Conservation (phyloP, 306 rosid genomes). For the Erythrophleum fordii region DNA sequence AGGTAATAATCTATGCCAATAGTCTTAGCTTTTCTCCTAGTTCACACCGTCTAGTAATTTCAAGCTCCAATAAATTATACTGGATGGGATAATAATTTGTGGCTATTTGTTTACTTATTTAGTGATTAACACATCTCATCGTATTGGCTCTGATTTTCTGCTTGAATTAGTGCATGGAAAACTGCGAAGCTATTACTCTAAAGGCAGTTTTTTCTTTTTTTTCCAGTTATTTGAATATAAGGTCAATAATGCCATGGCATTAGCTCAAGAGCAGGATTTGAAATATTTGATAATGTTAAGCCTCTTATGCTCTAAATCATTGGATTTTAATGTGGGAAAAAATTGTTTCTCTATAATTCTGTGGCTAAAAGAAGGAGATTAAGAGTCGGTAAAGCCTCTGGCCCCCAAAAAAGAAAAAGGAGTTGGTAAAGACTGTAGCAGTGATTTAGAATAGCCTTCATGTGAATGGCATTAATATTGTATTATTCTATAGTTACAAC, state of each 20-base stretch:
- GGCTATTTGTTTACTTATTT: background rate
- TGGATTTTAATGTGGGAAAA: background rate
- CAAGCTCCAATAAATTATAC: background rate
- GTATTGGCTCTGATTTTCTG: background rate
- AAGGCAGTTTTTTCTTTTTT: background rate
- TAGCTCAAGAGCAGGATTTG: background rate
- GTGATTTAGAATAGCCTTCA: background rate
- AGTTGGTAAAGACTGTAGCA: background rate
- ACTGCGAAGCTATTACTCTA: background rate
- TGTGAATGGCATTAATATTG: background rate
- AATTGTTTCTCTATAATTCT: background rate
- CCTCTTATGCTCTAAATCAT: background rate
- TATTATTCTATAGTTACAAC: background rate
- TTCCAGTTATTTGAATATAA: background rate
- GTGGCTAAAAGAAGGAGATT: no score
- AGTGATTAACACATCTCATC: background rate
- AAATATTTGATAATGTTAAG: background rate
- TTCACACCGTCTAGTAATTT: background rate
- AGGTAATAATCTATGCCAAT: slow-evolving; percentile 56
- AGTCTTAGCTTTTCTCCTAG: slow-evolving; percentile 6
- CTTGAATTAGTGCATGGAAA: background rate
- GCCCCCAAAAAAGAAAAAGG: no score
- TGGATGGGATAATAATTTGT: background rate
- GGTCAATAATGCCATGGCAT: background rate
- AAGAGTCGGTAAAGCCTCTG: no score